Percentiles rank a stretch among this genome's conserved stretches.
Conservation (phyloP, 768 basidiomycete species). For the Tulasnella sp. region DNA sequence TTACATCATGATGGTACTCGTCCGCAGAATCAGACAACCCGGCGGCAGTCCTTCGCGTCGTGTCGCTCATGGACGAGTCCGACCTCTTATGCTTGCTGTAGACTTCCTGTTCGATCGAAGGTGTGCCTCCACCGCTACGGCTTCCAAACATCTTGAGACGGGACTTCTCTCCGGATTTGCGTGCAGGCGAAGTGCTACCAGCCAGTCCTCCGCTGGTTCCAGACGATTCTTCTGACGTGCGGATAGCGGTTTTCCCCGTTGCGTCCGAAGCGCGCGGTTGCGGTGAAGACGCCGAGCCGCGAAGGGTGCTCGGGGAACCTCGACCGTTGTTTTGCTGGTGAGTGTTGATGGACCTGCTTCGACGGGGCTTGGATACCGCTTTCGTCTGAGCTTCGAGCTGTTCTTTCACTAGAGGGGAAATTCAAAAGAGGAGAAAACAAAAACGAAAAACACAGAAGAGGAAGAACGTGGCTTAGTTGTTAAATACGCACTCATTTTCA, state of each 20-base stretch:
- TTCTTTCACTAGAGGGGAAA: conserved; percentile 66
- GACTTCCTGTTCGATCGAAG: not conserved
- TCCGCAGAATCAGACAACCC: not conserved
- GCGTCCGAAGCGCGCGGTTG: conserved; percentile 1
- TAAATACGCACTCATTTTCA: not conserved
- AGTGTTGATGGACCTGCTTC: conserved; percentile 16
- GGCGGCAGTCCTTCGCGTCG: not conserved
- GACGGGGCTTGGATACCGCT: conserved; percentile 15
- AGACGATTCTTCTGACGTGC: conserved; percentile 1
- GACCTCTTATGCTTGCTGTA: not conserved
- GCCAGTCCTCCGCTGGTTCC: not conserved
- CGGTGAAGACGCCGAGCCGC: conserved; percentile 2
- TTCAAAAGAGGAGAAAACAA: no score
- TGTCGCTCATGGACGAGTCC: not conserved
- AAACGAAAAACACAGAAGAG: conserved; percentile 17
- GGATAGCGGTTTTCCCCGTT: not conserved
- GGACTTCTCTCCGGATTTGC: conserved; percentile 1
- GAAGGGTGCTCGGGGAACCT: not conserved
- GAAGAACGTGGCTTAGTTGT: not conserved
- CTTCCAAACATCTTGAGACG: conserved; percentile 2
- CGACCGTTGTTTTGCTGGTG: not conserved
- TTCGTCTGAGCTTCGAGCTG: conserved; percentile 64
- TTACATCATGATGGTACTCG: conserved; percentile 5
- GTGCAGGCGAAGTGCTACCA: not conserved
- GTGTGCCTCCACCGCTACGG: not conserved